A percentile compares a stretch with the other conserved stretches of the same genome.
Conservation (phyloP, 2,329 filamentous ascomycete genomes). For the Xylaria digitata region DNA sequence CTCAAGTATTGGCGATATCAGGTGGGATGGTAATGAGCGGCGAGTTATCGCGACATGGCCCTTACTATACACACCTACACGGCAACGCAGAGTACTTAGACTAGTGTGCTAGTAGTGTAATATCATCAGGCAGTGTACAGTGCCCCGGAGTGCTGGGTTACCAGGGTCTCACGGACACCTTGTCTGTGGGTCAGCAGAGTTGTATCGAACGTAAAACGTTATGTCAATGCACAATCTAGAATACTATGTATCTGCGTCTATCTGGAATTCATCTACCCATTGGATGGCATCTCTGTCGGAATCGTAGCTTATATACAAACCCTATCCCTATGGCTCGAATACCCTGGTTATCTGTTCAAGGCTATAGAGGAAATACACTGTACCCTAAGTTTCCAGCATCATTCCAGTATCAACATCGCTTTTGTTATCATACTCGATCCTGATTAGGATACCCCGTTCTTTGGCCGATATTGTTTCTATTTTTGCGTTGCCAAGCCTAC, state of each 20-base stretch:
- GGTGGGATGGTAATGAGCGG: neutral
- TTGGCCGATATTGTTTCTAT: conserved; percentile 21
- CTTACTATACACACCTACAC: neutral
- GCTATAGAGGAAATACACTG: neutral
- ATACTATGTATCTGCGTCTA: conserved; percentile 11
- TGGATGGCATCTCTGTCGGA: conserved; percentile 14
- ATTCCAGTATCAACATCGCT: no score
- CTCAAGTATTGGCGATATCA: neutral
- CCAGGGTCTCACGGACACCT: conserved; percentile 15
- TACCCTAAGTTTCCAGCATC: neutral
- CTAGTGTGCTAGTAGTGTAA: neutral
- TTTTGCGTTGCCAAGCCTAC: conserved; percentile 24
- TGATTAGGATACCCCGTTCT: neutral
- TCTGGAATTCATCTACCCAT: conserved; percentile 30
- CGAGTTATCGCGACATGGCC: conserved; percentile 1
- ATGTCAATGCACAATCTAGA: conserved; percentile 29
- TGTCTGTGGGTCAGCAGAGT: conserved; percentile 25
- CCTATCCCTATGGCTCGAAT: conserved; percentile 9
- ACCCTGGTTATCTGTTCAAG: conserved; percentile 6
- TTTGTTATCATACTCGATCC: neutral
- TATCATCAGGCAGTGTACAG: neutral
- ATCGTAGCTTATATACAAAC: neutral
- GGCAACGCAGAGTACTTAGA: neutral
- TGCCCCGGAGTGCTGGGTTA: conserved; percentile 26
- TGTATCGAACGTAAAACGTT: conserved; percentile 25